Conservation (phyloP, 2,329 filamentous ascomycete genomes). For the Hypoxylon sp. region DNA sequence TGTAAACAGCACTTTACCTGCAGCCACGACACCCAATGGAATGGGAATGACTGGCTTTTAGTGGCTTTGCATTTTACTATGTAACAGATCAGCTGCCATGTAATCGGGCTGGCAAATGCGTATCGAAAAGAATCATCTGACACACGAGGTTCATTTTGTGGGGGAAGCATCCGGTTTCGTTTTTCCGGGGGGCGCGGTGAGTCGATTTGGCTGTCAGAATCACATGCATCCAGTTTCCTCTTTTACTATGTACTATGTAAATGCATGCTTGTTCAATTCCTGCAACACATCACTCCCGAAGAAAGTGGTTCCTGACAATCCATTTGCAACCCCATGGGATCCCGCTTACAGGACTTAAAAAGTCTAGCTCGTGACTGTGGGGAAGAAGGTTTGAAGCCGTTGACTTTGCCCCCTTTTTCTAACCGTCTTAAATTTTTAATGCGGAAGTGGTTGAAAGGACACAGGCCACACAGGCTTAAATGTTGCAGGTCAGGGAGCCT, state of each 20-base stretch:
- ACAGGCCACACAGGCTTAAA: no score
- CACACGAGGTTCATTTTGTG: slow-evolving; percentile 27
- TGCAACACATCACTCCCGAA: background rate
- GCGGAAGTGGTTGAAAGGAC: slow-evolving; percentile 12
- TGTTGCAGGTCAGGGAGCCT: no score
- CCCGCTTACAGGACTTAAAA: slow-evolving; percentile 8
- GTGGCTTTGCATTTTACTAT: slow-evolving; percentile 14
- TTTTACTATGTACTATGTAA: background rate
- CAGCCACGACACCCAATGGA: no score
- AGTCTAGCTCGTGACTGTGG: slow-evolving; percentile 36
- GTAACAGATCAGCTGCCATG: slow-evolving; percentile 33
- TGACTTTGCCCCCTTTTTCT: slow-evolving; percentile 28
- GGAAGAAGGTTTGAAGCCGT: slow-evolving; percentile 34
- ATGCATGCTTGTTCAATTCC: background rate
- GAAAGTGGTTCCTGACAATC: slow-evolving; percentile 18
- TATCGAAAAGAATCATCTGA: slow-evolving; percentile 30
- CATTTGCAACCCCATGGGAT: slow-evolving; percentile 24
- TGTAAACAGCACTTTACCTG: background rate
- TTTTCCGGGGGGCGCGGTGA: slow-evolving; percentile 19
- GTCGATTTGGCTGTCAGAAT: slow-evolving; percentile 14
- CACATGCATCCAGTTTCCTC: slow-evolving; percentile 35
- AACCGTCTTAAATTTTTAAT: slow-evolving; percentile 12
- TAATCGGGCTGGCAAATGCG: slow-evolving; percentile 10
- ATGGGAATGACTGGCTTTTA: slow-evolving; percentile 11
- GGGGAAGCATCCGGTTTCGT: slow-evolving; percentile 27